Evolutionary conservation across 805 yeast species (phyloP).

Genomic region (Schwanniomyces polymorphus): DNA sequence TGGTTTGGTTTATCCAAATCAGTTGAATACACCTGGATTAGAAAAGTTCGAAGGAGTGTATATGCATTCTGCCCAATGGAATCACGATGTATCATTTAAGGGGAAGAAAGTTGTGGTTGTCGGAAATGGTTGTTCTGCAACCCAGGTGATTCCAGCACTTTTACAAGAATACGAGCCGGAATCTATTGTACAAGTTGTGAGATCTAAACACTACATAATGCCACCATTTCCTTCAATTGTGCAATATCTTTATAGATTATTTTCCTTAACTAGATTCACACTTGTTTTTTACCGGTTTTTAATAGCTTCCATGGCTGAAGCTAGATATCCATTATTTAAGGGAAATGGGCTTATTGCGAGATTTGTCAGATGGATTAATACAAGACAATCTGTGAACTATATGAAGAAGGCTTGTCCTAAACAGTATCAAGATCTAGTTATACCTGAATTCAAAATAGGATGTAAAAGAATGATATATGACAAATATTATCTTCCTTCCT

Average conservation of each 20-base stretch:
- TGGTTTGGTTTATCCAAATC: constrained; percentile 37
- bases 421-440: constrained; percentile 29
- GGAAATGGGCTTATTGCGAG: constrained; percentile 28
- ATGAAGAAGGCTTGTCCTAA: constrained; percentile 29
- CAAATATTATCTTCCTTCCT: constrained; percentile 32
- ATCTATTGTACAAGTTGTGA: constrained; percentile 30
- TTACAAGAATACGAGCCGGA: constrained; percentile 24
- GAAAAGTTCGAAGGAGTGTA: constrained; percentile 35
- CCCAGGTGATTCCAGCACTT: constrained; percentile 39
- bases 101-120: constrained; percentile 37
- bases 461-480: constrained; percentile 43
- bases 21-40: constrained; percentile 28
- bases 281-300: constrained; percentile 27
- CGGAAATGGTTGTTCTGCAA: constrained; percentile 46
- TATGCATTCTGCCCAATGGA: constrained; percentile 43
- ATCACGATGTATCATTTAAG: constrained; percentile 30
- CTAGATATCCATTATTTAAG: constrained; percentile 34
- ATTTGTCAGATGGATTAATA: constrained; percentile 23
- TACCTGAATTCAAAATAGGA: constrained; percentile 41
- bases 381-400: constrained; percentile 17
- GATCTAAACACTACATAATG: constrained; percentile 38
- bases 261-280: constrained; percentile 27
- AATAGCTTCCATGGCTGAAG: constrained; percentile 28
- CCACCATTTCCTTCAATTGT: constrained; percentile 34
- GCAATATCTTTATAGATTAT: constrained; percentile 17